Conservation (phyloP, 2,329 filamentous ascomycete species). For the Emmonsia crescens region DNA sequence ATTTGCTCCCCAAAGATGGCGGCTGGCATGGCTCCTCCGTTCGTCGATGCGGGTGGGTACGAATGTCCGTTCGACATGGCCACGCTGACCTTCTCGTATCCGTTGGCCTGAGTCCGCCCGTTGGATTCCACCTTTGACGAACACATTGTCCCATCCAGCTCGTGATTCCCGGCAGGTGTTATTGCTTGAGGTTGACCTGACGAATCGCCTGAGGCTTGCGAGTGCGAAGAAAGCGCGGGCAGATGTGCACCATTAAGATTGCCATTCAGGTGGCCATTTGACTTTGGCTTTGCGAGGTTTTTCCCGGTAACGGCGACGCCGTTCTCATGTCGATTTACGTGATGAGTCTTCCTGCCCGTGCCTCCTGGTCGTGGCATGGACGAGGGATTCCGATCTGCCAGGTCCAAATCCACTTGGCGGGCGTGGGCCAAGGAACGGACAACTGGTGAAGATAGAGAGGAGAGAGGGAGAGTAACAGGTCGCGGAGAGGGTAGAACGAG, state of each 20-base stretch:
- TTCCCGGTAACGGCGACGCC: constrained; percentile 70
- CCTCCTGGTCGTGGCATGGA: constrained; percentile 41
- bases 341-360: constrained; percentile 48
- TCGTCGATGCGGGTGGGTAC: constrained; percentile 22
- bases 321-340: constrained; percentile 74
- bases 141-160: constrained; percentile 21
- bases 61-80: constrained; percentile 28
- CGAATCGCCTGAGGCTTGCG: constrained; percentile 30
- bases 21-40: constrained; percentile 15
- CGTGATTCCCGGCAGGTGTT: constrained; percentile 18
- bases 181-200: constrained; percentile 16
- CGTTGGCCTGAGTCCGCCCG: constrained; percentile 26
- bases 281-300: constrained; percentile 51
- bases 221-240: constrained; percentile 26
- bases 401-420: constrained; percentile 40
- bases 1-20: constrained; percentile 15
- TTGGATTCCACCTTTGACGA: constrained; percentile 25
- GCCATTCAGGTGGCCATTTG: constrained; percentile 45
- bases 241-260: constrained; percentile 33
- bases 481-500: neutral
- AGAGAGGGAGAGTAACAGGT: neutral
- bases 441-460: neutral
- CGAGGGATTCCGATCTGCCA: constrained; percentile 31
- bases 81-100: constrained; percentile 24
- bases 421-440: constrained; percentile 32